These are phyloP conservation scores for Aspergillus sp. DNA, from an alignment of 2,329 filamentous ascomycete species.

Conservation along the genomic window DNA sequence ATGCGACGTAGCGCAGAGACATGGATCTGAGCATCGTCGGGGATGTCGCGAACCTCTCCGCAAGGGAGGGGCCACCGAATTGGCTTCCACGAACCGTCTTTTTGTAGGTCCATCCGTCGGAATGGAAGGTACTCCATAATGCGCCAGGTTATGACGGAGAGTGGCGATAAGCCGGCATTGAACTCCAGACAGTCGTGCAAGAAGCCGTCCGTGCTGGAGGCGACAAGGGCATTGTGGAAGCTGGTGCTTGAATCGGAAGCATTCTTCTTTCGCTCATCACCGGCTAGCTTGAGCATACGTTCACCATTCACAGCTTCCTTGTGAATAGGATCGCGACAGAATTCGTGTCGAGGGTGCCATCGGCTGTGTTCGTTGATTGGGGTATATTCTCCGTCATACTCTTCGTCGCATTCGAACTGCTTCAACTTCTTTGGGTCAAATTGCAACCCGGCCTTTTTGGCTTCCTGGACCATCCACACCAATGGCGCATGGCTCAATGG, in stretches of 20 bases:
- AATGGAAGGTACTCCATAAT: slow-evolving; percentile 83
- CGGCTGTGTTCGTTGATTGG: slow-evolving; percentile 33
- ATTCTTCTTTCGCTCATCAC: slow-evolving; percentile 23
- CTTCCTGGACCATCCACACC: slow-evolving; percentile 70
- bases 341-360: slow-evolving; percentile 17
- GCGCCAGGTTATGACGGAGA: slow-evolving; percentile 69
- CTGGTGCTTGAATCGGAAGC: slow-evolving; percentile 32
- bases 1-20: slow-evolving; percentile 74
- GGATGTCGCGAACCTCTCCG: slow-evolving; percentile 77
- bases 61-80: slow-evolving; percentile 78
- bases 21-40: slow-evolving; percentile 69
- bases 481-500: slow-evolving; percentile 69
- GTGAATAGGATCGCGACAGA: slow-evolving; percentile 19
- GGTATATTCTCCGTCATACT: slow-evolving; percentile 38
- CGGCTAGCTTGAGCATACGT: slow-evolving; percentile 7
- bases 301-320: slow-evolving; percentile 14
- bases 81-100: slow-evolving; percentile 74
- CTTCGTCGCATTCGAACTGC: slow-evolving; percentile 64
- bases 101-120: slow-evolving; percentile 73
- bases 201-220: slow-evolving; percentile 54
- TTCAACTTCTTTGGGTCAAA: slow-evolving; percentile 71
- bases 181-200: slow-evolving; percentile 74
- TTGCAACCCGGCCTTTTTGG: slow-evolving; percentile 64
- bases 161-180: slow-evolving; percentile 57
- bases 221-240: slow-evolving; percentile 63